Evolutionary conservation across 768 basidiomycete species (phyloP), one percentile per base, ranked within the genome.

Genomic region (Suillus hirtellus): DNA sequence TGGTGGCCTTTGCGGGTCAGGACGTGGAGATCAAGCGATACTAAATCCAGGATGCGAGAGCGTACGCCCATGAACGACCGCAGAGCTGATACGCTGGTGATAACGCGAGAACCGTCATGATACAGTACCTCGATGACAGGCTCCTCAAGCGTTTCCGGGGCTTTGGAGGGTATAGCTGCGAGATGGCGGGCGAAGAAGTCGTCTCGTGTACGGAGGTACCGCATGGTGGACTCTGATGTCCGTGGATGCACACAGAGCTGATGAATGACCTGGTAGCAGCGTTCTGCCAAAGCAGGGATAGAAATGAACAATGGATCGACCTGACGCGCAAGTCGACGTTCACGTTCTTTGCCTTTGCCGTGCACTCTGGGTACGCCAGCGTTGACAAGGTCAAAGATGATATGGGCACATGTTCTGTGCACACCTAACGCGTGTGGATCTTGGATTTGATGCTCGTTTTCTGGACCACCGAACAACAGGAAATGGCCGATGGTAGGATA

Each of bases 401-500:
- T 84, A 70, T 97, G 95, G 4, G 93, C 82, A 63, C 89, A 90
- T 8, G 92, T 90, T 50, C 81, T 79, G 31, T 81, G 83, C 3
- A 87, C 84, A 42, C 88, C 87, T 2, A 91, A 80, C 6, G 91
- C 91, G 69, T 86, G 86, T 2, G 92, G 92, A 70, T 93, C 91
- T 68, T 92, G 87, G 37, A 93, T 88, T 62, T 85, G 84, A 62
- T 88, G 80, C 35, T 88, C 85, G 9, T 78, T 77, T n/a, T 80
- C 80, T 2, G 81, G 73, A 3, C 82, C 79, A 24, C 92, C 90
- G 69, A 96, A 92, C 24, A 97, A 82, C 12, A 98, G 78, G 77
- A 93, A 92, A 75, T 97, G 95, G 0, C 91, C 90, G 21, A 96
- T 70, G 68, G 95, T 97, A 7, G 95, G 95, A 67, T 86, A 92